Conservation (phyloP, 768 basidiomycete species). For the Lactarius akahatsu region DNA sequence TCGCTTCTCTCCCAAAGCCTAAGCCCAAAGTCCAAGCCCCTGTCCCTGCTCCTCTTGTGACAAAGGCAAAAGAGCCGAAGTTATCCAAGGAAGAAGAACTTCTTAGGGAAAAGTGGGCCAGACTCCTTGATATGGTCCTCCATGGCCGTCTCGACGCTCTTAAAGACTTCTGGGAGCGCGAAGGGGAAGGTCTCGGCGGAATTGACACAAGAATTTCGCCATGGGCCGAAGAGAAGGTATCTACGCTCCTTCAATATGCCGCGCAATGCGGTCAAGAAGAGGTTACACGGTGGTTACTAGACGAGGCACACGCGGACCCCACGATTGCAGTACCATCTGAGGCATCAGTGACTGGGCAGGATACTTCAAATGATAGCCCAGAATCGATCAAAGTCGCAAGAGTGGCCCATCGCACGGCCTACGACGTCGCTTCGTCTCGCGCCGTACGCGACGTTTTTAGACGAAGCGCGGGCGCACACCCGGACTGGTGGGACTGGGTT, state of each 20-base stretch:
- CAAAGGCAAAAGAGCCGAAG: constrained; percentile 50
- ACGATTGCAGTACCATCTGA: constrained; percentile 57
- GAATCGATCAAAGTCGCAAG: neutral
- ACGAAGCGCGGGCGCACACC: constrained; percentile 73
- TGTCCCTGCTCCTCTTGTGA: constrained; percentile 41
- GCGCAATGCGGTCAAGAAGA: constrained; percentile 72
- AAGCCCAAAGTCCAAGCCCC: constrained; percentile 51
- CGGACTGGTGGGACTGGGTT: constrained; percentile 94
- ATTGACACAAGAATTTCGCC: constrained; percentile 65
- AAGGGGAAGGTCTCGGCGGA: constrained; percentile 55
- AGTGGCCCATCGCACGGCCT: constrained; percentile 61
- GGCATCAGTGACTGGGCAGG: constrained; percentile 28
- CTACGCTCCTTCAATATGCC: constrained; percentile 79
- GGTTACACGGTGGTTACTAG: constrained; percentile 71
- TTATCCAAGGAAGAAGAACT: constrained; percentile 80
- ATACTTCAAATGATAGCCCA: constrained; percentile 23
- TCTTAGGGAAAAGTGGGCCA: constrained; percentile 74
- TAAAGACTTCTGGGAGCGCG: constrained; percentile 78
- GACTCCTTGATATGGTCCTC: constrained; percentile 87
- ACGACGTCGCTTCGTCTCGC: constrained; percentile 78
- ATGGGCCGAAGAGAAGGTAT: constrained; percentile 59
- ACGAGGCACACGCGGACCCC: constrained; percentile 76
- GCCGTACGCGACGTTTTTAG: constrained; percentile 83
- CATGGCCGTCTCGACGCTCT: constrained; percentile 84
- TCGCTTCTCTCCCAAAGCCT: constrained; percentile 85